Conservation (phyloP, 2,329 filamentous ascomycete genomes). For the Clonostachys solani region DNA sequence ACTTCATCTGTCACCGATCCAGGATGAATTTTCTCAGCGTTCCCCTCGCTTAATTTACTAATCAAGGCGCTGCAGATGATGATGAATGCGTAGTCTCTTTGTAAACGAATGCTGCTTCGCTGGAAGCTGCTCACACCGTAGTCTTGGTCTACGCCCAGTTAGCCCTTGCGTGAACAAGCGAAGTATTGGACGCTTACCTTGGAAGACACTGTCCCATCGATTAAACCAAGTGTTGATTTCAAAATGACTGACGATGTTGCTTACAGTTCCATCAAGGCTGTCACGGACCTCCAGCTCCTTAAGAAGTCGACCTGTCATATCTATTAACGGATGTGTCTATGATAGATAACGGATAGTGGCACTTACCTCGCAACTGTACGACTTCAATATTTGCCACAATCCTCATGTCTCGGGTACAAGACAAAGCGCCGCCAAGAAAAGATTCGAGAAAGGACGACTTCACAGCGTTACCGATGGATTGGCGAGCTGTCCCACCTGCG, state of each 20-base stretch:
- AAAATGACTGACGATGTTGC: not conserved
- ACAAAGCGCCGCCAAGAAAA: not conserved
- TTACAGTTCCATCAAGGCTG: not conserved
- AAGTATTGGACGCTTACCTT: not conserved
- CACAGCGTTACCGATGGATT: not conserved
- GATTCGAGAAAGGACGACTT: not conserved
- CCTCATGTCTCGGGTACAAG: not conserved
- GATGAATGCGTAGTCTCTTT: conserved; percentile 1
- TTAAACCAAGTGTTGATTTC: not conserved
- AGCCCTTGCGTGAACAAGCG: too few species aligned
- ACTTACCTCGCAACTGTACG: not conserved
- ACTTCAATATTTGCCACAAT: not conserved
- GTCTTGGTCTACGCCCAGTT: not conserved
- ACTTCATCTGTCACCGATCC: not conserved
- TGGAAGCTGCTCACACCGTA: not conserved
- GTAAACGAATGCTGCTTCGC: not conserved
- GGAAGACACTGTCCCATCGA: not conserved
- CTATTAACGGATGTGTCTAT: not conserved
- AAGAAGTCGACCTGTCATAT: not conserved
- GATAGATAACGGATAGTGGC: too few species aligned
- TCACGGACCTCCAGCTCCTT: not conserved
- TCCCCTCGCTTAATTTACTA: not conserved
- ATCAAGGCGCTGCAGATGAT: not conserved
- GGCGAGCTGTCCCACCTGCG: not conserved
- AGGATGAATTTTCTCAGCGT: not conserved